Evolutionary conservation across 1,284 basidiomycete species (phyloP), one percentile per base, ranked within the genome.

Genomic region (Apiotrichum montevideense): DNA sequence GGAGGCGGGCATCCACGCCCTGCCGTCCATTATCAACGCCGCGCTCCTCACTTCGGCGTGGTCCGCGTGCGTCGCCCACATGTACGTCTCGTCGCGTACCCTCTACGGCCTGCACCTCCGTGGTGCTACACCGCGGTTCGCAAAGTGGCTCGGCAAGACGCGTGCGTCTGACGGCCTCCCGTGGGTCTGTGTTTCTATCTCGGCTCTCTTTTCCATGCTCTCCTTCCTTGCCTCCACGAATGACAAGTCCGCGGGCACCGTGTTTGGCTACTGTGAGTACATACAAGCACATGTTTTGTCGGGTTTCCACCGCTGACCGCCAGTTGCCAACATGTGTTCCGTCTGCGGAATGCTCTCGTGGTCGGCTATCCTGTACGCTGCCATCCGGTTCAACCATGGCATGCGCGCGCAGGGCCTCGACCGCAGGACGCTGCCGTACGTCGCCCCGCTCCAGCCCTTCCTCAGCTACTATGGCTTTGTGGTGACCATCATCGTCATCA

Each of bases 331-430:
- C 77, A 85, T 90, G 72, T 66, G 64, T 15, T 56, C 71, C 15
- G 63, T 64, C 21, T 79, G 81, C 7, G 86, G 86, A 44, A 73
- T 87, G 13, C 57, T 71, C 52, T 66, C 87, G 10, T 95, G 91
- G 91, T 85, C 87, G 67, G 87, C 85, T 60, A 94, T 94, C 68
- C 80, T 80, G 41, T 63, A 90, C 52, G 88, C 86, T 6, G 91
- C 91, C 73, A 73, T 90, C 56, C 84, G 87, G 41, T 94, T 94
- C 80, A 80, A 88, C 70, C 70, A 78, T 6, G 91, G 89, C 43
- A 71, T 87, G 71, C 85, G 85, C 68, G 84, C 76, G 1, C 91
- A 94, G 69, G 87, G 87, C 32, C 67, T 61, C 47, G 55, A 61
- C 54, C 37, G 70, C 67, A 49, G 50, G 49, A 73, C 77, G 8